Conservation (phyloP, 2,329 filamentous ascomycete species). For the Neonectria coccinea region DNA sequence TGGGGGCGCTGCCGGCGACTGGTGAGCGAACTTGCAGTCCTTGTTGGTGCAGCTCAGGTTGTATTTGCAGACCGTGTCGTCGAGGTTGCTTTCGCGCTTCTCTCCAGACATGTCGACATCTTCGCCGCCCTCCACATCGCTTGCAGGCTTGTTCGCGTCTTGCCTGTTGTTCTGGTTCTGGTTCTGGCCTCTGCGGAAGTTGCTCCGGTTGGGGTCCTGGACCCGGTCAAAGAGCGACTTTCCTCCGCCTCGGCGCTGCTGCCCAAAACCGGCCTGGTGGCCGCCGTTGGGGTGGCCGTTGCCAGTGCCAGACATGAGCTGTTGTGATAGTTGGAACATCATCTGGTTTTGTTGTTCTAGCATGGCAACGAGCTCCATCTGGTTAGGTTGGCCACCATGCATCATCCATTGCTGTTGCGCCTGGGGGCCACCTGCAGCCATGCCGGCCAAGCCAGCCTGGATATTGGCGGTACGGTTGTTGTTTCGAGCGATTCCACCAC, state of each 20-base stretch:
- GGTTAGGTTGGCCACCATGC: conserved; percentile 59
- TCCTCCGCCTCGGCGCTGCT: conserved; percentile 58
- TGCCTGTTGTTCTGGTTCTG: conserved; percentile 52
- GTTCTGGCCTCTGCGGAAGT: conserved; percentile 63
- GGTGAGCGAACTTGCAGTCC: conserved; percentile 93
- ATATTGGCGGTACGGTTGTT: conserved; percentile 63
- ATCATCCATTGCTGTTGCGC: conserved; percentile 61
- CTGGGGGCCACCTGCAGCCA: conserved; percentile 53
- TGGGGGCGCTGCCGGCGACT: conserved; percentile 88
- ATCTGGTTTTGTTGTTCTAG: conserved; percentile 89
- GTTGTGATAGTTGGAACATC: conserved; percentile 80
- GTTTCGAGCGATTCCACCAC: conserved; percentile 62
- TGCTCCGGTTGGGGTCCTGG: conserved; percentile 64
- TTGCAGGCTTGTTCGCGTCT: conserved; percentile 51
- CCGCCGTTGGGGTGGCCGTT: conserved; percentile 46
- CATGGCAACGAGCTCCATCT: conserved; percentile 76
- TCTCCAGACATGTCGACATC: conserved; percentile 73
- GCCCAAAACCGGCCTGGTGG: conserved; percentile 55
- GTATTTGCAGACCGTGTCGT: conserved; percentile 85
- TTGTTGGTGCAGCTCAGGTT: conserved; percentile 89
- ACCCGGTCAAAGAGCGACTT: conserved; percentile 82
- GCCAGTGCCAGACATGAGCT: conserved; percentile 59
- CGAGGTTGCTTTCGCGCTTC: conserved; percentile 67
- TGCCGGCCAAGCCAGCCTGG: conserved; percentile 62
- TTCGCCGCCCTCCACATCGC: conserved; percentile 59